A percentile compares a stretch with the other conserved stretches of the same genome.
Evolutionary conservation across 163 green algal genomes (phyloP).

Genomic region (Scenedesmus sp.): DNA sequence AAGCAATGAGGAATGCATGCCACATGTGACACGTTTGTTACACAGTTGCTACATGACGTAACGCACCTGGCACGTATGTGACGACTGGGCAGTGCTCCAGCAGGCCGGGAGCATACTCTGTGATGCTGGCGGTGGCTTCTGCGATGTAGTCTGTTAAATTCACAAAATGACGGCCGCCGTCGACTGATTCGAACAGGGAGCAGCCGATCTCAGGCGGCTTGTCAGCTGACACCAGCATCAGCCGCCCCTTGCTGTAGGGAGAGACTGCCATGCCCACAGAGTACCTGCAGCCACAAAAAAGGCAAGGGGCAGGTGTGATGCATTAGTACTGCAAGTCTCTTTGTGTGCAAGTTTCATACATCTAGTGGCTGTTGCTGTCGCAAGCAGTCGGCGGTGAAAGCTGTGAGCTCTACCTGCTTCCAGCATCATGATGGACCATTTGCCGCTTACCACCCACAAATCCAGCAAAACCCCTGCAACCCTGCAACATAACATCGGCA

Average conservation of each 20-base stretch:
- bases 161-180: conserved; percentile 20
- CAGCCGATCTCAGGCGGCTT: conserved; percentile 42
- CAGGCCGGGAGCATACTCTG: not conserved
- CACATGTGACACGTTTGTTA: not conserved
- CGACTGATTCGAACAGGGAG: conserved; percentile 34
- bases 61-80: conserved; percentile 28
- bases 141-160: conserved; percentile 37
- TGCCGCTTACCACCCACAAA: not conserved
- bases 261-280: conserved; percentile 35
- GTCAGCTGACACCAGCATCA: conserved; percentile 39
- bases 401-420: no score
- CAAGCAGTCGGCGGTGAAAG: no score
- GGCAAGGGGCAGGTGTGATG: not conserved
- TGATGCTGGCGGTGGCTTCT: conserved; percentile 6
- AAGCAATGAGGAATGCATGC: not conserved
- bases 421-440: no score
- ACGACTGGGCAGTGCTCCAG: conserved; percentile 24
- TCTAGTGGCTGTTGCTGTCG: no score
- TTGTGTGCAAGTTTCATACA: no score
- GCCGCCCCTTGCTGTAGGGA: conserved; percentile 30
- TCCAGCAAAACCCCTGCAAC: not conserved
- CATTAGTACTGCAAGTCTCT: no score
- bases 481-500: not conserved
- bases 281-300: conserved; percentile 26
- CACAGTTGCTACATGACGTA: not conserved